phyloP scores from a whole-genome alignment of 176 grass and related monocot genomes.

The Rhipidocladum racemiflorum region DNA sequence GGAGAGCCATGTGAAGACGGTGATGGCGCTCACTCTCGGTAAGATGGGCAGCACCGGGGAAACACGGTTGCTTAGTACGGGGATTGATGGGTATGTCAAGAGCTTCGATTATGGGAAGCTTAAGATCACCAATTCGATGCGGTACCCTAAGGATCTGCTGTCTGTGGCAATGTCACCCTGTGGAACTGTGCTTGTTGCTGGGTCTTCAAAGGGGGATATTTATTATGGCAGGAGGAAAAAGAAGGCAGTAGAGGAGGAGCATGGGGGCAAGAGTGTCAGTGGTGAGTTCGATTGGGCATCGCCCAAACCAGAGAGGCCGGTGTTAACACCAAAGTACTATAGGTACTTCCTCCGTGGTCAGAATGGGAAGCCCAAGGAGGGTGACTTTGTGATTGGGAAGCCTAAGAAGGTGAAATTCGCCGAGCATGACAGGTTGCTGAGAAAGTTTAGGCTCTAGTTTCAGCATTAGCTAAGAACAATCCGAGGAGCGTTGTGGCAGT shows the following conservation, averaged over 20 bases:
- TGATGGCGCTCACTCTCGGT: constrained; percentile 52
- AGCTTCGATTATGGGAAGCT: constrained; percentile 74
- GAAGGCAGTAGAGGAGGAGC: constrained; percentile 33
- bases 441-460: constrained; percentile 74
- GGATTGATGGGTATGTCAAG: constrained; percentile 96
- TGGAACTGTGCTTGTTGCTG: constrained; percentile 57
- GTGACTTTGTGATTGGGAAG: constrained; percentile 60
- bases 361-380: constrained; percentile 59
- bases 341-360: constrained; percentile 73
- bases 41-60: constrained; percentile 52
- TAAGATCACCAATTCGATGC: constrained; percentile 73
- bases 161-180: constrained; percentile 79
- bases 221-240: constrained; percentile 68
- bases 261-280: background rate
- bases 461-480: constrained; percentile 58
- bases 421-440: constrained; percentile 78
- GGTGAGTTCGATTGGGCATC: constrained; percentile 46
- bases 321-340: constrained; percentile 44
- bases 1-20: constrained; percentile 92
- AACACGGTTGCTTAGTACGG: constrained; percentile 64
- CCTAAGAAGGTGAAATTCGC: constrained; percentile 68
- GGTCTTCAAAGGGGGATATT: constrained; percentile 69
- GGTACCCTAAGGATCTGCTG: constrained; percentile 62
- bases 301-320: constrained; percentile 40
- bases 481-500: constrained; percentile 54